Percentiles rank a stretch among this genome's conserved stretches.
Conservation (phyloP, 768 basidiomycete genomes). For the Clathrus columnatus region DNA sequence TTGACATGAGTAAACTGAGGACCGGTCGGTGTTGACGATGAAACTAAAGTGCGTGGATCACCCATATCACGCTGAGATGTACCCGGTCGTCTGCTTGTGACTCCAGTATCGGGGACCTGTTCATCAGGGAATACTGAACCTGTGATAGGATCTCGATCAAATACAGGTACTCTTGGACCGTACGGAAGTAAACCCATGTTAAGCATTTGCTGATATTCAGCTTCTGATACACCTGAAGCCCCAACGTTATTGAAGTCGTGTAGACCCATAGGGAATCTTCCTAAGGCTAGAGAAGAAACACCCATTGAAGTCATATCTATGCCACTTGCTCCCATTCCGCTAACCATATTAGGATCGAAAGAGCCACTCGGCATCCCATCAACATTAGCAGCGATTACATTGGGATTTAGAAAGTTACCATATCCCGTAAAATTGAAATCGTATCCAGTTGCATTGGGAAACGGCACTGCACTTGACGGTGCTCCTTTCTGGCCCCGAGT, state of each 20-base stretch:
- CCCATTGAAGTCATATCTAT: neutral
- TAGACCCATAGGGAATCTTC: neutral
- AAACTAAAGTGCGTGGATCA: neutral
- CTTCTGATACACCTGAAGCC: neutral
- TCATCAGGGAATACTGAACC: neutral
- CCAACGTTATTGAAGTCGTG: neutral
- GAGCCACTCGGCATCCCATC: neutral
- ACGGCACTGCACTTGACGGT: neutral
- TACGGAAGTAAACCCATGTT: neutral
- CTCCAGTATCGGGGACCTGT: neutral
- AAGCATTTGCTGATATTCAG: neutral
- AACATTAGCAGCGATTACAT: neutral
- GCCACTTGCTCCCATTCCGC: neutral
- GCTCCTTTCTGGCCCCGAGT: neutral
- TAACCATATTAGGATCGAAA: neutral
- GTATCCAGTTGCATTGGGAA: neutral
- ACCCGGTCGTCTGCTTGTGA: neutral
- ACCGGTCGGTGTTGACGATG: conserved; percentile 17
- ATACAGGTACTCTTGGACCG: neutral
- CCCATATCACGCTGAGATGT: neutral
- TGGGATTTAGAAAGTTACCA: neutral
- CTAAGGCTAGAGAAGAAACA: neutral
- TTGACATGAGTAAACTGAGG: conserved; percentile 75
- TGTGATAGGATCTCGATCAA: neutral
- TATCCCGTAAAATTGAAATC: neutral